These are phyloP conservation scores for Sordaria brevicollis DNA, from an alignment of 495 filamentous ascomycete genomes.

Conservation along the genomic window DNA sequence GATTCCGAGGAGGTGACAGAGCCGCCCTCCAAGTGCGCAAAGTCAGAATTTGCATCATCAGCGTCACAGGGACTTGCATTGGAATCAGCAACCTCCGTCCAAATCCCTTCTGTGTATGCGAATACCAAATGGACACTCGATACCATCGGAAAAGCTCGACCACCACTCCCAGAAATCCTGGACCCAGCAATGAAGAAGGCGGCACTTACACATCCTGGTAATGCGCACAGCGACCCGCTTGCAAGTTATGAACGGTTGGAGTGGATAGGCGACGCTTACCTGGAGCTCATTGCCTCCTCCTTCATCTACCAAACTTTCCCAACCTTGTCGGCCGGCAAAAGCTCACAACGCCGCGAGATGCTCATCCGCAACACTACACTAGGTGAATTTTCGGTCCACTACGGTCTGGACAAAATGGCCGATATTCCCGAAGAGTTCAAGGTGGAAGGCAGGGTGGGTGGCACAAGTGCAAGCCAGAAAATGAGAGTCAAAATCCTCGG, in stretches of 20 bases:
- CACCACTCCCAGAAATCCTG: slow-evolving; percentile 47
- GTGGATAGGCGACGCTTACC: slow-evolving; percentile 66
- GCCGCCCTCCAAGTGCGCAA: slow-evolving; percentile 8
- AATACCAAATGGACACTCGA: slow-evolving; percentile 32
- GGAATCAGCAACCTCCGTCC: neutral
- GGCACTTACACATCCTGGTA: slow-evolving; percentile 58
- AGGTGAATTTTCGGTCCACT: slow-evolving; percentile 49
- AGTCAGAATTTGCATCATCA: neutral
- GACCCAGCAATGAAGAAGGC: slow-evolving; percentile 46
- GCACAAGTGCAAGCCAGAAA: slow-evolving; percentile 32
- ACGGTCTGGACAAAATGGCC: slow-evolving; percentile 55
- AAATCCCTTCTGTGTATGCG: slow-evolving; percentile 1
- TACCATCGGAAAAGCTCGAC: slow-evolving; percentile 29
- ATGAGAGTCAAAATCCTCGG: slow-evolving; percentile 57
- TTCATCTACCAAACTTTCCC: slow-evolving; percentile 56
- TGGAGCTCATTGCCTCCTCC: slow-evolving; percentile 57
- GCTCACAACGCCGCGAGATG: slow-evolving; percentile 55
- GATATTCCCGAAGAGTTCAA: slow-evolving; percentile 38
- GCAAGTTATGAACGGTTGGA: slow-evolving; percentile 60
- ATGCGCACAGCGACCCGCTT: slow-evolving; percentile 20
- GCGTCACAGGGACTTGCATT: neutral
- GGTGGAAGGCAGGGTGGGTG: slow-evolving; percentile 20
- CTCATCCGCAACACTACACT: slow-evolving; percentile 73
- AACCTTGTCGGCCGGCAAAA: slow-evolving; percentile 44
- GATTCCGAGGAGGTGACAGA: neutral